Evolutionary conservation across 176 grass and related monocot genomes (phyloP).

Genomic region (Bothriochloa decipiens): DNA sequence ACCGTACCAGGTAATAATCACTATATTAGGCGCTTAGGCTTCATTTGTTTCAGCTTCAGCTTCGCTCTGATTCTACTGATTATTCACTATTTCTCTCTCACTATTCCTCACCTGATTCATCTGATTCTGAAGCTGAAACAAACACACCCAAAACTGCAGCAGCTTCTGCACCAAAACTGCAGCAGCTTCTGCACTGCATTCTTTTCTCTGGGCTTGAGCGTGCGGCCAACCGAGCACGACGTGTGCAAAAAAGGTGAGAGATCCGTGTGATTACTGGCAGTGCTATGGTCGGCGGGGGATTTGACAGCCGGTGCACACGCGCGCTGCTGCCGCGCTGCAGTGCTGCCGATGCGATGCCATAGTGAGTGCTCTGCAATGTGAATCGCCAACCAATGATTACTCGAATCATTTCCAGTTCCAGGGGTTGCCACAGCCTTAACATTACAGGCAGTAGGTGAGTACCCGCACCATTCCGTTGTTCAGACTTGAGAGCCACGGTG

Average conservation of each 20-base stretch:
- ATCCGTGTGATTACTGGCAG: not conserved
- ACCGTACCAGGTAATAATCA: constrained; percentile 31
- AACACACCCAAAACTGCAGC: no score
- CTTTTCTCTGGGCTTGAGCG: not conserved
- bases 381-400: constrained; percentile 40
- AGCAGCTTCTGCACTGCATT: not conserved
- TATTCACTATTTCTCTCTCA: no score
- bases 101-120: no score
- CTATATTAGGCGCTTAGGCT: not conserved
- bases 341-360: not conserved
- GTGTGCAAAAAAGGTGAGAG: not conserved
- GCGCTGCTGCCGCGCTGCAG: constrained; percentile 9
- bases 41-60: no score
- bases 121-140: no score
- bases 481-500: not conserved
- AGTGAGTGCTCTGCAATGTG: not conserved
- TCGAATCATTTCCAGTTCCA: constrained; percentile 44
- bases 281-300: constrained; percentile 9
- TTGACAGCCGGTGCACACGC: constrained; percentile 45
- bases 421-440: not conserved
- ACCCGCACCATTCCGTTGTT: not conserved
- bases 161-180: no score
- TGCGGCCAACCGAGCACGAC: constrained; percentile 1
- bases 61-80: no score
- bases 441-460: not conserved